Evolutionary conservation across 257 asterid genomes (phyloP), one percentile per base, ranked within the genome.

Genomic region (Scutellaria galericulata): DNA sequence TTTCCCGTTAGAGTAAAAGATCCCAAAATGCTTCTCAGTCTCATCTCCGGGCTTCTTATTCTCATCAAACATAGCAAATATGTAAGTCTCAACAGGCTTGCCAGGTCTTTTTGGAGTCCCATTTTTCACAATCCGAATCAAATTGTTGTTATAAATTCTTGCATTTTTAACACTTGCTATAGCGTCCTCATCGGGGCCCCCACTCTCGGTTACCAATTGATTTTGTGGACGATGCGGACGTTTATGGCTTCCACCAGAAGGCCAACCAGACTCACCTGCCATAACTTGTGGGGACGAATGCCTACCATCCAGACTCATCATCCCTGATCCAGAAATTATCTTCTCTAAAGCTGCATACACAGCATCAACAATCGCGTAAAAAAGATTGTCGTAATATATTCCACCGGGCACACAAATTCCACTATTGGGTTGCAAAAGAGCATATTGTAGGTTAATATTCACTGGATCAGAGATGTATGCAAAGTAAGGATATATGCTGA

Each of bases 21-120:
- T 9, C 40, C 72, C 72, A 2, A 73, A 73, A 42, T 64, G 11
- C 58, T 13, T 63, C 72, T 73, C 66, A 7, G 5, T 11, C 27
- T 73, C 66, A 7, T 27, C 18, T 11, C 12, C 41, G 27, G 37
- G 12, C 79, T 66, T 76, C 76, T 5, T 59, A 52, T 76, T 14
- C 37, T 76, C 76, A 76, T 76, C 76, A 63, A 68, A 52, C 82
- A 72, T 54, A 8, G 71, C 78, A 50, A 77, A 77, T 6, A 77
- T 18, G 27, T 77, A 77, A 0, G 82, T 52, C 5, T 77, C 78
- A 0, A 72, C 40, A 3, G 35, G 67, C 3, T 5, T 0, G 7
- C 35, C 67, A 3, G 67, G 67, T 47, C 67, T 61, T 15, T 61
- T 61, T 6, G 67, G 67, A 6, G 67, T 77, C 2, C 82, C 82